Percentiles rank a stretch among this genome's conserved stretches.
Evolutionary conservation across 2,329 filamentous ascomycete species (phyloP).

Genomic region (Cercospora sesami): DNA sequence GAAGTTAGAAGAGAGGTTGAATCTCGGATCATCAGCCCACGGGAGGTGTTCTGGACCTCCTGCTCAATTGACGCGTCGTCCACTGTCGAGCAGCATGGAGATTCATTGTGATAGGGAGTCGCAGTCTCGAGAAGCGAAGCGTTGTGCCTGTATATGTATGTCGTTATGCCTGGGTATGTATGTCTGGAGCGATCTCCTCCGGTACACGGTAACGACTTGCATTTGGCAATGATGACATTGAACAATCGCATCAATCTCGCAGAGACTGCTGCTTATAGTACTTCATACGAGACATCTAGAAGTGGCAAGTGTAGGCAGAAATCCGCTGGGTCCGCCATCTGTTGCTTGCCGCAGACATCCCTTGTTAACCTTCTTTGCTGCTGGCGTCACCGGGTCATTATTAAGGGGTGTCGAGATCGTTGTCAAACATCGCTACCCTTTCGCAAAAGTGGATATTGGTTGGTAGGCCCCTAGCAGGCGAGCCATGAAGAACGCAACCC

Average conservation of each 20-base stretch:
- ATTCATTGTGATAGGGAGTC: not conserved
- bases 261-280: not conserved
- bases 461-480: not conserved
- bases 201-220: not conserved
- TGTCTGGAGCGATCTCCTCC: not conserved
- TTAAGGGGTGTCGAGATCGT: not conserved
- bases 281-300: not conserved
- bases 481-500: not conserved
- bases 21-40: not conserved
- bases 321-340: not conserved
- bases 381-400: not conserved
- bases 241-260: not conserved
- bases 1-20: not conserved
- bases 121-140: not conserved
- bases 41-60: not conserved
- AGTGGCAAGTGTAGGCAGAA: not conserved
- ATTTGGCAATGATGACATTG: not conserved
- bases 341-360: not conserved
- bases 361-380: not conserved
- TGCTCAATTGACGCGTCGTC: not conserved
- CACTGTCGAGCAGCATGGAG: not conserved
- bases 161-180: not conserved
- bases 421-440: not conserved
- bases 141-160: not conserved
- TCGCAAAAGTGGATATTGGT: not conserved